phyloP scores from a whole-genome alignment of 2,329 filamentous ascomycete species.

The Sporothrix mexicana region DNA sequence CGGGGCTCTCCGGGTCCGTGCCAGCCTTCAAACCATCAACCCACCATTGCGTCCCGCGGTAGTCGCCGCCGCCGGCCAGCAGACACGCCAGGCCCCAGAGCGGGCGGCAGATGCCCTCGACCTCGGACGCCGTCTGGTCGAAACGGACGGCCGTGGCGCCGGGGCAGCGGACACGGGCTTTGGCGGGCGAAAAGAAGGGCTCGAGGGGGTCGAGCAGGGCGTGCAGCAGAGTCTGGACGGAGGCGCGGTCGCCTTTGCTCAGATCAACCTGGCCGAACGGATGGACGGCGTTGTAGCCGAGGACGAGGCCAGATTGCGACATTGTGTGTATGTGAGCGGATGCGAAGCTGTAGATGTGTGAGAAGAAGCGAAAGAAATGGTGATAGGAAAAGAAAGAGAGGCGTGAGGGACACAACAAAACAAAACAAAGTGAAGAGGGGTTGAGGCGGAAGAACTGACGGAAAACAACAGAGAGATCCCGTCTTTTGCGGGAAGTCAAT shows the following conservation, averaged over 20 bases:
- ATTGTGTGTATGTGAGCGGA: constrained; percentile 26
- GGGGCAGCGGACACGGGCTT: constrained; percentile 68
- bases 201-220: constrained; percentile 73
- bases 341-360: not conserved
- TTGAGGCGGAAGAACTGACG: not conserved
- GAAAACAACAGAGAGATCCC: constrained; percentile 7
- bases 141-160: constrained; percentile 77
- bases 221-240: constrained; percentile 65
- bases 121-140: constrained; percentile 76
- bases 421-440: not conserved
- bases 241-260: constrained; percentile 51
- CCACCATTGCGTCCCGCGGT: constrained; percentile 68
- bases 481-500: not conserved
- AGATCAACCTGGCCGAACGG: constrained; percentile 61
- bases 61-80: constrained; percentile 70
- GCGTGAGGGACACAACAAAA: not conserved
- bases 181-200: constrained; percentile 71
- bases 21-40: constrained; percentile 73
- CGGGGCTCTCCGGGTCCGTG: constrained; percentile 70
- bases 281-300: constrained; percentile 61
- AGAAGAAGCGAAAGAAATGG: not conserved
- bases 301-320: constrained; percentile 46
- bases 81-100: constrained; percentile 77
- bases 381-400: not conserved
- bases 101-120: constrained; percentile 77